Conservation (phyloP, 2,329 filamentous ascomycete species). For the Sclerotinia trifoliorum region DNA sequence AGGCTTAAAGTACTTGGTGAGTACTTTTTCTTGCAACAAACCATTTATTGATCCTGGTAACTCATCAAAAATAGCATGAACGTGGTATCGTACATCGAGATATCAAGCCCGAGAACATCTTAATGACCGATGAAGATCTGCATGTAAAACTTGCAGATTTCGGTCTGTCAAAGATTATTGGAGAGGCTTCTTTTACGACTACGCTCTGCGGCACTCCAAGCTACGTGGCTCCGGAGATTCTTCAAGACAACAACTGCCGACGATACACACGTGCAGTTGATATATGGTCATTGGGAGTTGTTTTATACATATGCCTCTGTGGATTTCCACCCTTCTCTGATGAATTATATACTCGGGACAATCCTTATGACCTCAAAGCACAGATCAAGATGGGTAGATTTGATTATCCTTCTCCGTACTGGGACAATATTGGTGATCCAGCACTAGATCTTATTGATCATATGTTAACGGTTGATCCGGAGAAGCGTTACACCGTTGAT, state of each 20-base stretch:
- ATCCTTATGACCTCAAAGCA: constrained; percentile 81
- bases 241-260: constrained; percentile 76
- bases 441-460: constrained; percentile 89
- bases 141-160: constrained; percentile 94
- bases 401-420: constrained; percentile 95
- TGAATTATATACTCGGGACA: constrained; percentile 77
- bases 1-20: constrained; percentile 90
- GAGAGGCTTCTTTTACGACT: constrained; percentile 96
- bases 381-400: constrained; percentile 89
- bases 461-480: constrained; percentile 88
- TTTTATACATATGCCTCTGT: constrained; percentile 94
- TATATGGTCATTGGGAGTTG: constrained; percentile 95
- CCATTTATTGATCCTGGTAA: neutral
- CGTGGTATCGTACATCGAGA: constrained; percentile 96
- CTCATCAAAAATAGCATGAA: constrained; percentile 68
- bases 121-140: constrained; percentile 80
- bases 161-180: constrained; percentile 95
- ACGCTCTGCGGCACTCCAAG: constrained; percentile 95
- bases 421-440: constrained; percentile 82
- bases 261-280: constrained; percentile 95
- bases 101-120: constrained; percentile 63
- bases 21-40: constrained; percentile 36
- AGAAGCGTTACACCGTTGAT: constrained; percentile 82
- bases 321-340: constrained; percentile 97
- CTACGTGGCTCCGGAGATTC: constrained; percentile 94